These are phyloP conservation scores for Starmerella bombi DNA, from an alignment of 805 yeast genomes.

Conservation along the genomic window DNA sequence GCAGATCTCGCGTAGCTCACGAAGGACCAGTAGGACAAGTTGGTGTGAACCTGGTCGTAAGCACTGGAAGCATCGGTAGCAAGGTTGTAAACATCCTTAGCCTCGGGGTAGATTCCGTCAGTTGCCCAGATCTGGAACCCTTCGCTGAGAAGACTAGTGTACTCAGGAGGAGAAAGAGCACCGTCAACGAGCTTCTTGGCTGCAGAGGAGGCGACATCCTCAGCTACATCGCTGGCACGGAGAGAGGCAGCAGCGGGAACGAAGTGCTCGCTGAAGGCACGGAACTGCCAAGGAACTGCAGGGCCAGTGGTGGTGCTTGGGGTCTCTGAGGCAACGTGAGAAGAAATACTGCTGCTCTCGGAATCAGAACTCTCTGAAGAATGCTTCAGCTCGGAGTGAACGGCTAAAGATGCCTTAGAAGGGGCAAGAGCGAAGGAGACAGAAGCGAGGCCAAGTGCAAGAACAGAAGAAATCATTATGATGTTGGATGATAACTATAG, in stretches of 20 bases:
- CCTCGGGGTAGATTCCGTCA: constrained; percentile 8
- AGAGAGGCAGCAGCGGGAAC: constrained; percentile 7
- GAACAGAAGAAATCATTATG: not conserved
- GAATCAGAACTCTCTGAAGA: too few relatives aligned
- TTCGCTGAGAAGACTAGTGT: constrained; percentile 8
- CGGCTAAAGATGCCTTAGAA: too few relatives aligned
- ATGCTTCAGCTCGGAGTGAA: too few relatives aligned
- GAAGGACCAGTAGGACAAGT: constrained; percentile 6
- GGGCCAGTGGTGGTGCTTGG: not conserved
- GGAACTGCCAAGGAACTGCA: constrained; percentile 9
- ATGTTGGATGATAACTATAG: too few relatives aligned
- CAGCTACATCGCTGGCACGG: constrained; percentile 10
- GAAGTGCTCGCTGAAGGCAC: constrained; percentile 4
- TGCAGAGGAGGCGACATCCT: constrained; percentile 11
- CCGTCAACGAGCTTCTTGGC: constrained; percentile 11
- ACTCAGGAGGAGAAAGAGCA: constrained; percentile 11
- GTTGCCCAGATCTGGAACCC: constrained; percentile 1
- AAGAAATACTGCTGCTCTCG: not conserved
- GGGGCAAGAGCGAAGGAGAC: too few relatives aligned
- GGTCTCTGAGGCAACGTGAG: not conserved
- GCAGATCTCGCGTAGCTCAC: constrained; percentile 8
- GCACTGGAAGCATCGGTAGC: constrained; percentile 10
- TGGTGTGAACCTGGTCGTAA: constrained; percentile 7
- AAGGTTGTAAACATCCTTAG: constrained; percentile 5
- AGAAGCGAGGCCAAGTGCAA: not conserved